Evolutionary conservation across 179 eudicot species (phyloP), one percentile per base, ranked within the genome.

Genomic region (Sideroxylon spinosum): DNA sequence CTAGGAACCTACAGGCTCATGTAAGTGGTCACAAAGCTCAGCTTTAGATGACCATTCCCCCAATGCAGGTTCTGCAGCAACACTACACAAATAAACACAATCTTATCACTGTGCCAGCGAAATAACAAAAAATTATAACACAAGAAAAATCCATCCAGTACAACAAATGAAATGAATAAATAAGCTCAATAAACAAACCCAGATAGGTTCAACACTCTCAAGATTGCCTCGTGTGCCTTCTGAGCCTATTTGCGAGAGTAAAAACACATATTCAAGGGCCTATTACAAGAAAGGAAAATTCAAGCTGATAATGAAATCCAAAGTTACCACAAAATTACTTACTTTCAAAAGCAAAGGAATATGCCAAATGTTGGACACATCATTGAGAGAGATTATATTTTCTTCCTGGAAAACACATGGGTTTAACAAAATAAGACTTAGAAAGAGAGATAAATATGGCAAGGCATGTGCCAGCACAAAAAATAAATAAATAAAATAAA

Each of bases 301-400:
- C 46, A 64, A 65, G 13, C 46, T n/a, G 65, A 44, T 32, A 19
- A 25, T 48, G 52, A 56, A 52, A 13, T 28, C 1, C 20, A 70
- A 37, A 68, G 69, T 19, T 7, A 65, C 46, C 46, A 37, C 46
- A 57, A n/a, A 29, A 59, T 37, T 29, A 76, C 92, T 85, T 89
- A 96, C 99, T 81, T 89, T 89, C 73, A 96, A 86, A 82, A 96
- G 92, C 86, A 92, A 82, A 32, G 99, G 99, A 68, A 96, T 84
- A 76, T 85, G 98, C 99, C 99, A 96, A 66, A 96, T 96, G 87
- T 96, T 96, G 83, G 99, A 86, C 74, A 96, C 99, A 71, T 96
- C 99, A 77, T 87, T 87, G 9, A 96, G 86, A 64, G 97, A 89
- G 78, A 94, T 81, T 19, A 96, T 96, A 82, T 90, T 87, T 75